Evolutionary conservation across 179 eudicot genomes (phyloP), one percentile per base, ranked within the genome.

Genomic region (Amaranthus tricolor): DNA sequence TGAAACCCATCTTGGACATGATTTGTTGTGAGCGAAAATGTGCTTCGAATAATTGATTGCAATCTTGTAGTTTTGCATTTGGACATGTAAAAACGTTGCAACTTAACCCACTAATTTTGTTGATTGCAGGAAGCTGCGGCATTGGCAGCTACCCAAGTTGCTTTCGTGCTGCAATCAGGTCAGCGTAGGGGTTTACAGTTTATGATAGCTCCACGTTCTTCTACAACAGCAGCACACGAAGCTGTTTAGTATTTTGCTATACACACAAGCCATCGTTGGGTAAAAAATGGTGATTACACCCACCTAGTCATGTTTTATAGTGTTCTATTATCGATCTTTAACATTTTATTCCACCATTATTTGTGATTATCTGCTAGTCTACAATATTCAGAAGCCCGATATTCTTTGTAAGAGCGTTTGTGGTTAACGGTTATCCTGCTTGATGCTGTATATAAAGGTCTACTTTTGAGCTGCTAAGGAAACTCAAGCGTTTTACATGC

Each of bases 121-220:
- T 49, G 17, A 13, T 53, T 79, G 68, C 79, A 91, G 98, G 98
- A 94, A 73, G 94, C 98, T 62, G 96, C 98, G 49, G 94, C 96
- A 56, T 47, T 91, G 78, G 97, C 97, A 43, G 97, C 97, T 61
- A 82, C 98, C 62, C 98, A 89, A 68, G 89, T 94, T 69, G 97
- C 97, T 59, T 87, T 94, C 73, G 91, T 94, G 57, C 84, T 91
- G 45, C 98, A 94, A 77, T 88, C 98, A 43, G 91, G 94, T 21
- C 91, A 89, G 69, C 82, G 80, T 62, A 80, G 94, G 76, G 94
- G 97, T 66, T 78, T 94, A 53, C 96, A 88, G 53, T 87, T 91
- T 70, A 84, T 89, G n/a, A 86, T 91, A 43, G 91, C 90, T 78
- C 86, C 88, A 61, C 78, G 70, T 66, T 71, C 82, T 57, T 77